Evolutionary conservation across 2,329 filamentous ascomycete genomes (phyloP), one percentile per base, ranked within the genome.

Genomic region (Colletotrichum graminicola): DNA sequence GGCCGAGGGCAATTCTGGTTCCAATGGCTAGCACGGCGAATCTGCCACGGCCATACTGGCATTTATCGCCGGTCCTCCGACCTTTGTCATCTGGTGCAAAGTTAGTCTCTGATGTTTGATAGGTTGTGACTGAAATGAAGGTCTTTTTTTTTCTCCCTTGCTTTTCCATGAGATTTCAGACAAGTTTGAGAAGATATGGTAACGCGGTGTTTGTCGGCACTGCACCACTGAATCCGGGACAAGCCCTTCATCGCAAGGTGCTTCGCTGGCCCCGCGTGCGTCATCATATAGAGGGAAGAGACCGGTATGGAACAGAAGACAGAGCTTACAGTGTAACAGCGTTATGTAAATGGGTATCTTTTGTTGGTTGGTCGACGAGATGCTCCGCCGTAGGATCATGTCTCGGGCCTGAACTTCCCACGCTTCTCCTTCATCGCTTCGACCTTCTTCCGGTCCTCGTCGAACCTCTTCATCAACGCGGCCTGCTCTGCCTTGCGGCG

Each of bases 401-500:
- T 81, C 74, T 88, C 86, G 21, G 86, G 86, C 78, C 84, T 85
- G 77, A 92, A 88, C 79, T 87, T 90, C 32, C 90, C 88, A 77
- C 88, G 88, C 82, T 89, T 87, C 80, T 88, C 88, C 81, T 89
- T 90, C 90, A 95, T 91, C 69, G 90, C 89, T 77, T 89, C 85
- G 57, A 96, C 89, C 81, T 89, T 92, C 83, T 84, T 89, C 83
- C 87, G 88, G 82, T 95, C 93, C 79, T 93, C 89, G 79, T 94
- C 91, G 81, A 96, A 96, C 74, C 88, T 87, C 82, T 82, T 90
- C 74, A 93, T 82, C 80, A 96, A 78, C 71, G 90, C 87, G 57
- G 88, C 86, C 79, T 94, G 92, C 76, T 90, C 88, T 77, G 90
- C 89, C 85, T 96, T 96, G 82, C 91, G 89, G 83, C 90, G 90